Evolutionary conservation across 2,329 filamentous ascomycete species (phyloP), one percentile per base, ranked within the genome.

Genomic region (Fusarium fracticaudum): DNA sequence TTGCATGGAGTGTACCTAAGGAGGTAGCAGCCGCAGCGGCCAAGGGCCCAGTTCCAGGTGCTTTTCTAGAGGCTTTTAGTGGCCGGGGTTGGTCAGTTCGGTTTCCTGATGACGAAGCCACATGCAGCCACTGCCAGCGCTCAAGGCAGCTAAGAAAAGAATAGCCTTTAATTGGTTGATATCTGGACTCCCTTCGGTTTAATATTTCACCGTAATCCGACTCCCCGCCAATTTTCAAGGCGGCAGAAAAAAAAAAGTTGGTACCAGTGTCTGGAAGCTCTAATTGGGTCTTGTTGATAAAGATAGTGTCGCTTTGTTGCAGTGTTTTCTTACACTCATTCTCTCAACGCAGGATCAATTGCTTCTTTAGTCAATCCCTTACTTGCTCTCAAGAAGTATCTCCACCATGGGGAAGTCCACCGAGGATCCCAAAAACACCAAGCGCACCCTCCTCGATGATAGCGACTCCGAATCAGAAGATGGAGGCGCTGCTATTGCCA

Each of bases 401-500:
- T 37, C 38, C 45, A 68, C 48, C 60, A 71, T 77, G 70, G 75
- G 71, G 64, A 70, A 58, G 64, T 60, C 69, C 60, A 67, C 74
- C 40, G 84, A 82, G 63, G 75, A 77, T 15, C 68, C 77, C 60
- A 83, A 83, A 69, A 81, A 81, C 41, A 73, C 78, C 60, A 88
- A 87, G 80, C 85, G 86, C 77, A 83, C 80, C 37, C 82, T 91
- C 38, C 86, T 92, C 55, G 89, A 91, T 73, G 89, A 90, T 69
- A 87, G 85, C 78, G 86, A 87, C 63, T 86, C 85, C 22, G 86
- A 87, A 60, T 83, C 83, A 17, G 84, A 85, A 53, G 83, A 86
- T 72, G 85, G 85, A 77, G 83, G 82, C 57, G 81, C 80, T 26
- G 75, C 78, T 18, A 77, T 87, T 64, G 82, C 81, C 47, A 81